phyloP scores from a whole-genome alignment of 2,329 filamentous ascomycete species.

The Fusarium hainanense region DNA sequence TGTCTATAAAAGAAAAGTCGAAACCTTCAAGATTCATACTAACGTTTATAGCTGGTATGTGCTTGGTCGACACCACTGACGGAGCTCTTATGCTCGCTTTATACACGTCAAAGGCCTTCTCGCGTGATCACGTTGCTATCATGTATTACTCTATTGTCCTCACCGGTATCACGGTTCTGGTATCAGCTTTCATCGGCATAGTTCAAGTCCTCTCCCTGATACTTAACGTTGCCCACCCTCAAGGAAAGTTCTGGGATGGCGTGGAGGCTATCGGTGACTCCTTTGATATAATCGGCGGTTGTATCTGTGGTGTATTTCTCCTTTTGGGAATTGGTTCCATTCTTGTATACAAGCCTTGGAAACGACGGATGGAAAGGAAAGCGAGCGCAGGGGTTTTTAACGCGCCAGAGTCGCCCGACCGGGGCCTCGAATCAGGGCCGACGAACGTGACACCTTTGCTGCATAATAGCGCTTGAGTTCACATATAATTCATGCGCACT shows the following conservation, averaged over 20 bases:
- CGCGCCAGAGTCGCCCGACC: not conserved
- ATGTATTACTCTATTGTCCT: slow-evolving; percentile 93
- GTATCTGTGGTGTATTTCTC: slow-evolving; percentile 87
- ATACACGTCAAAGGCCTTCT: slow-evolving; percentile 83
- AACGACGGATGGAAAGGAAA: slow-evolving; percentile 57
- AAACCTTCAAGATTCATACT: not conserved
- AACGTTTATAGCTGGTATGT: slow-evolving; percentile 79
- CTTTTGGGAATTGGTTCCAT: slow-evolving; percentile 80
- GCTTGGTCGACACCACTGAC: slow-evolving; percentile 89
- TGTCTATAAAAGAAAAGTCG: too few species aligned
- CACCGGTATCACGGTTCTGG: slow-evolving; percentile 83
- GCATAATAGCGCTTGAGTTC: not conserved
- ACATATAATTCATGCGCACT: not conserved
- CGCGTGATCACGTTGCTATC: slow-evolving; percentile 86
- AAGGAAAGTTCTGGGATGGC: slow-evolving; percentile 90
- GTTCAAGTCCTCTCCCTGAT: slow-evolving; percentile 86
- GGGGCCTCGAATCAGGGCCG: not conserved
- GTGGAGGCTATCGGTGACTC: slow-evolving; percentile 80
- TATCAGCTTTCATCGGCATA: slow-evolving; percentile 85
- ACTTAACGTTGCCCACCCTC: slow-evolving; percentile 77
- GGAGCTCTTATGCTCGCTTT: slow-evolving; percentile 95
- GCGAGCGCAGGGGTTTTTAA: not conserved
- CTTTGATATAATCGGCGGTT: slow-evolving; percentile 87
- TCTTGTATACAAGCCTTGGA: slow-evolving; percentile 83
- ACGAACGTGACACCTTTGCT: not conserved